Conservation (phyloP, 2,329 filamentous ascomycete genomes). For the Penicillium polonicum region DNA sequence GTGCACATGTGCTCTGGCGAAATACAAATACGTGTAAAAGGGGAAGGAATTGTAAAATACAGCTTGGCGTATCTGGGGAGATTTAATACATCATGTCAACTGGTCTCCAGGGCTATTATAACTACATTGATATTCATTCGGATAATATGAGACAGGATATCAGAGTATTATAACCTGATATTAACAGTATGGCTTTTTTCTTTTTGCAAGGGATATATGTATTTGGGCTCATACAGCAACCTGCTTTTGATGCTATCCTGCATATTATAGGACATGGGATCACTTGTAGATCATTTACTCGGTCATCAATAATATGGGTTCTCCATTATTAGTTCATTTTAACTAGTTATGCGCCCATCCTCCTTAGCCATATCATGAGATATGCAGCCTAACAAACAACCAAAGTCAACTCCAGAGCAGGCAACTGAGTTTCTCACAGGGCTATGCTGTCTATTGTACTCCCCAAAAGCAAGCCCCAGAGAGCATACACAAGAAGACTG, state of each 20-base stretch:
- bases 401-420: neutral
- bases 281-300: neutral
- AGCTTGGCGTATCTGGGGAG: neutral
- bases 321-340: neutral
- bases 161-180: too few species aligned
- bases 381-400: neutral
- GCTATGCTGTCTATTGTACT: neutral
- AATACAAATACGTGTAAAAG: neutral
- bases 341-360: neutral
- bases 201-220: neutral
- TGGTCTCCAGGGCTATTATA: too few species aligned
- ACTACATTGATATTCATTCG: neutral
- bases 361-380: neutral
- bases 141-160: neutral
- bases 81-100: neutral
- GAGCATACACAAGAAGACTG: neutral
- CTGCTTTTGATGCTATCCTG: neutral
- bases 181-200: too few species aligned
- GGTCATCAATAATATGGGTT: neutral
- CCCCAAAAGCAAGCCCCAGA: neutral
- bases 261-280: neutral
- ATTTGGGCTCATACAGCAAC: neutral
- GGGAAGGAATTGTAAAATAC: neutral
- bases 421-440: neutral
- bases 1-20: neutral